Conservation (phyloP, 164 flowering plant species). For the Aristolochia fimbriata region DNA sequence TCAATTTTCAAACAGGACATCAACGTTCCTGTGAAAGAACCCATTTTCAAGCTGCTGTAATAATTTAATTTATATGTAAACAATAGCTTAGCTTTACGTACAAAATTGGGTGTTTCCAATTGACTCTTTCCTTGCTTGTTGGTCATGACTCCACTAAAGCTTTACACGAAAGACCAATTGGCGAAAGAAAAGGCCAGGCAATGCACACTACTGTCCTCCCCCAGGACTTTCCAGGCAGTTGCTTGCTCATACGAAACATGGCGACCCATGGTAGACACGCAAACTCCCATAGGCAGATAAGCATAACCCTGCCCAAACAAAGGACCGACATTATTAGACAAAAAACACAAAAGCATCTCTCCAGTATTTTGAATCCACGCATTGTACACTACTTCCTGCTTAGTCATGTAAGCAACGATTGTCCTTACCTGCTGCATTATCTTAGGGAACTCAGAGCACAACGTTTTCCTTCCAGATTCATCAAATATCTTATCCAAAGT, state of each 20-base stretch:
- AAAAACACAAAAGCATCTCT: too few relatives aligned
- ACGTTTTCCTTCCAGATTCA: conserved; percentile 63
- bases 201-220: conserved; percentile 58
- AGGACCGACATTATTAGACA: background rate
- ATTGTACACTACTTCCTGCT: background rate
- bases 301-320: conserved; percentile 56
- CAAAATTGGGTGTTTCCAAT: conserved; percentile 8
- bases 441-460: conserved; percentile 70
- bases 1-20: background rate
- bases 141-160: background rate
- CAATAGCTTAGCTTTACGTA: background rate
- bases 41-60: background rate
- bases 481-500: conserved; percentile 80
- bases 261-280: conserved; percentile 84
- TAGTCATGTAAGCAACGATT: background rate
- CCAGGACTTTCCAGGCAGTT: conserved; percentile 79
- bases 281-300: conserved; percentile 70
- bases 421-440: conserved; percentile 76
- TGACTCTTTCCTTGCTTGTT: background rate
- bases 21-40: background rate
- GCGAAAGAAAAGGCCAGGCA: conserved; percentile 78
- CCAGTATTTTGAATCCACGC: too few relatives aligned
- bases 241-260: conserved; percentile 75
- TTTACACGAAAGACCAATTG: conserved; percentile 88
- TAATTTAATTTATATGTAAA: conserved; percentile 6